These are phyloP conservation scores for Pezizomycotina sp. DNA, from an alignment of 2,329 filamentous ascomycete species.

Conservation along the genomic window DNA sequence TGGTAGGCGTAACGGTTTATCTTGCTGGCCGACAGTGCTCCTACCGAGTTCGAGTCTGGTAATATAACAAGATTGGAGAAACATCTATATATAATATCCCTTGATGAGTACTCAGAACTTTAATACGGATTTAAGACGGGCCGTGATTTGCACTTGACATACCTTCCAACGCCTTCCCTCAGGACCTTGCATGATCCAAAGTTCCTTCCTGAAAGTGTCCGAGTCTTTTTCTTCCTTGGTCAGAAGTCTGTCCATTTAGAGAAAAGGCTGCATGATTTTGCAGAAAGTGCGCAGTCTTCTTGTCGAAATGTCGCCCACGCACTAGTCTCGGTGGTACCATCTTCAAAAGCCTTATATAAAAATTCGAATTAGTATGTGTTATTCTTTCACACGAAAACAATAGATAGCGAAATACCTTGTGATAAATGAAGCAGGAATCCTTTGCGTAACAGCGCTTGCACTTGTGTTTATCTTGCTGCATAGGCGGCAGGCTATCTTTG, in stretches of 20 bases:
- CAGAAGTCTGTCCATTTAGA: conserved; percentile 78
- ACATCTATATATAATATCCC: conserved; percentile 57
- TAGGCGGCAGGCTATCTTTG: conserved; percentile 64
- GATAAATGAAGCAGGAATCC: conserved; percentile 78
- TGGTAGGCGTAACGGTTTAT: conserved; percentile 86
- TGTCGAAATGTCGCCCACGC: conserved; percentile 69
- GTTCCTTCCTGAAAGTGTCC: conserved; percentile 68
- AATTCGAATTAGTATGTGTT: neutral
- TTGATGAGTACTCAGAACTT: no score
- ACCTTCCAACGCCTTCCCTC: conserved; percentile 47
- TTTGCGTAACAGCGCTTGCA: conserved; percentile 86
- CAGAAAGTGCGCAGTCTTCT: conserved; percentile 61
- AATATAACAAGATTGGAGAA: conserved; percentile 78
- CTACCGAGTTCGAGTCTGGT: conserved; percentile 56
- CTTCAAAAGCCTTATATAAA: conserved; percentile 40
- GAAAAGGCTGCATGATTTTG: conserved; percentile 61
- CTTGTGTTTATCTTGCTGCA: conserved; percentile 65
- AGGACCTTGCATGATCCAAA: conserved; percentile 88
- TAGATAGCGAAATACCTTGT: conserved; percentile 44
- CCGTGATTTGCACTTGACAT: neutral
- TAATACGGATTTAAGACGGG: no score
- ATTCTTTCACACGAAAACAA: neutral
- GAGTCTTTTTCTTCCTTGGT: conserved; percentile 89
- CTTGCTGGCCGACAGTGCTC: conserved; percentile 51
- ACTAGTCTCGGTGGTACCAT: conserved; percentile 64